Evolutionary conservation across 495 filamentous ascomycete species (phyloP), one percentile per base, ranked within the genome.

Genomic region (Chaetomidium leptoderma): DNA sequence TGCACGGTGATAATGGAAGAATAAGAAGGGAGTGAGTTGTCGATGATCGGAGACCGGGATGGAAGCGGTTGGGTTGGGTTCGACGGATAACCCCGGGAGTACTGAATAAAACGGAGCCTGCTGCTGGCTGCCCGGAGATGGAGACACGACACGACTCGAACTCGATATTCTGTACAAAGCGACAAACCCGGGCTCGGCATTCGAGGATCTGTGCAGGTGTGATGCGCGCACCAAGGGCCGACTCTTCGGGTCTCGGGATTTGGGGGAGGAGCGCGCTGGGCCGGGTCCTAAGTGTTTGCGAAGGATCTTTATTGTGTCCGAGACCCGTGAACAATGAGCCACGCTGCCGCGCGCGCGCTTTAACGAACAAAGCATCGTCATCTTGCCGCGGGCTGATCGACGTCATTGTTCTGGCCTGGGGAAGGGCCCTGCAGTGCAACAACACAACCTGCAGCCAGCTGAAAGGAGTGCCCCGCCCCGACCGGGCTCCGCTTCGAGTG

Each of bases 361-460:
- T 16, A 23, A 26, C 11, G 17, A 26, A 44, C 36, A 30, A 36
- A 33, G 36, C 36, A 43, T 17, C 50, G 37, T 29, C 50, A 32
- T 32, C 24, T 21, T 51, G 27, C 26, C 6, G 9, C 32, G 14
- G 16, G 26, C 21, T 16, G 45, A 57, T 53, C 60, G 60, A 62
- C 60, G 60, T 62, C 60, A 62, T 62, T 40, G 48, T 26, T n/a
- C 36, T 33, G 16, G 21, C 29, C 44, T 29, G 37, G 33, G 19
- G 36, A 36, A 49, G 24, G 26, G 35, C 47, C 49, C 56, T 44
- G 60, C 60, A 57, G 50, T 55, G 55, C 36, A 57, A 55, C 60
- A 57, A 45, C 51, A 50, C 36, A 57, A 57, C 59, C 29, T 52
- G 43, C 39, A 56, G 45, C 17, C 36, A 51, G 55, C 55, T 44